Conservation (phyloP, 176 grass and related monocot genomes). For the Oryza brachyantha region DNA sequence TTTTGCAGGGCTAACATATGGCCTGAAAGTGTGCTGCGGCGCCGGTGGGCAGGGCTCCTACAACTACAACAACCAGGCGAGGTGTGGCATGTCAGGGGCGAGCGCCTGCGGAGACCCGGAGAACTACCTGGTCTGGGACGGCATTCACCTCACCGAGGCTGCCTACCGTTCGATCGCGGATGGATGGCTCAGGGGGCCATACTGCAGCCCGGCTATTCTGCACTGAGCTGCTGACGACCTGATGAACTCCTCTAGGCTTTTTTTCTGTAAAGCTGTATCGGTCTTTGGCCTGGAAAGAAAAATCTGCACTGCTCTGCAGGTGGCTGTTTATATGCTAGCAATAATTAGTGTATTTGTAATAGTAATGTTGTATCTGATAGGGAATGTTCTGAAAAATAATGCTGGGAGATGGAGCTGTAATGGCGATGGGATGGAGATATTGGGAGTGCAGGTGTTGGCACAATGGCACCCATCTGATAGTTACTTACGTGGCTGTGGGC, state of each 20-base stretch:
- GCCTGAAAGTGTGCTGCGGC: slow-evolving; percentile 64
- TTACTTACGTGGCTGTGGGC: too few relatives aligned
- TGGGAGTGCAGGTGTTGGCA: too few relatives aligned
- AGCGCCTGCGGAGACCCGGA: slow-evolving; percentile 45
- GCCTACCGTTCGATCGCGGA: slow-evolving; percentile 53
- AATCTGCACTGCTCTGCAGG: slow-evolving; percentile 21
- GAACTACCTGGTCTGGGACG: slow-evolving; percentile 72
- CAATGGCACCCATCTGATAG: too few relatives aligned
- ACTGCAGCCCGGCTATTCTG: slow-evolving; percentile 47
- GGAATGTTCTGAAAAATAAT: background rate
- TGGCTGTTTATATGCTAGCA: background rate
- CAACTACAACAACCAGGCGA: slow-evolving; percentile 61
- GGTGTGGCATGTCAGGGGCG: slow-evolving; percentile 47
- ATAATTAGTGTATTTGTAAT: background rate
- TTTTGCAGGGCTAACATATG: slow-evolving; percentile 40
- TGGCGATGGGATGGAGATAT: too few relatives aligned
- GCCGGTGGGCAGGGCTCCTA: slow-evolving; percentile 51
- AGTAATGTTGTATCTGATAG: background rate
- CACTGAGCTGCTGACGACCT: background rate
- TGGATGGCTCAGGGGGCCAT: slow-evolving; percentile 61
- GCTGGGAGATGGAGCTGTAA: background rate
- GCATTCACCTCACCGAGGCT: slow-evolving; percentile 71
- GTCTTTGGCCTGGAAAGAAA: too few relatives aligned
- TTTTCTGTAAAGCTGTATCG: too few relatives aligned
- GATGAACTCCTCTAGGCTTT: too few relatives aligned